phyloP scores from a whole-genome alignment of 306 rosid species.

The Vachellia collinsii region DNA sequence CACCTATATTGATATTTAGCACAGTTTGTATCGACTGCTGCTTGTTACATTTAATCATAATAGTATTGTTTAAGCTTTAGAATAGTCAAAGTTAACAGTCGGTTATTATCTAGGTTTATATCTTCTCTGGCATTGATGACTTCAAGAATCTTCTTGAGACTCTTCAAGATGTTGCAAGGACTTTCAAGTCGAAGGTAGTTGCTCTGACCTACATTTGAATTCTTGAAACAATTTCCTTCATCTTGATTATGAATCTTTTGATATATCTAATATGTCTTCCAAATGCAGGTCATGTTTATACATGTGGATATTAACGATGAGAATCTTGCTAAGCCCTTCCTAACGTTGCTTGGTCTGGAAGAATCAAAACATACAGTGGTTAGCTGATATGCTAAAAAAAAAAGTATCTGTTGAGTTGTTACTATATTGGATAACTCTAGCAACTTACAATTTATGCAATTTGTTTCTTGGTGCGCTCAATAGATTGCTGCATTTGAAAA shows the following conservation, averaged over 20 bases:
- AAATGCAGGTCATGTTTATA: slow-evolving; percentile 72
- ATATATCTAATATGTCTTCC: slow-evolving; percentile 34
- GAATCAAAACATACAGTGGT: slow-evolving; percentile 79
- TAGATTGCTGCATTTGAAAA: slow-evolving; percentile 87
- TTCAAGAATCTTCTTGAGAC: slow-evolving; percentile 61
- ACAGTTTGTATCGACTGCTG: not conserved
- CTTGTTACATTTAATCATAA: slow-evolving; percentile 26
- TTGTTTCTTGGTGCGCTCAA: slow-evolving; percentile 32
- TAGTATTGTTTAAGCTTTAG: slow-evolving; percentile 22
- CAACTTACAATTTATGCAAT: slow-evolving; percentile 35
- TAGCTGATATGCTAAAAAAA: slow-evolving; percentile 41
- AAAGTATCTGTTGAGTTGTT: slow-evolving; percentile 20
- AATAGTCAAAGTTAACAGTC: slow-evolving; percentile 25
- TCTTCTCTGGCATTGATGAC: slow-evolving; percentile 62
- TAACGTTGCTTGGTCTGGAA: slow-evolving; percentile 85
- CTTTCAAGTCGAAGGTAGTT: slow-evolving; percentile 79
- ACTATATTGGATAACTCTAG: not conserved
- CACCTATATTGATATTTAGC: not conserved
- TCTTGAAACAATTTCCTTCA: slow-evolving; percentile 29
- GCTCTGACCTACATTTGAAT: slow-evolving; percentile 33
- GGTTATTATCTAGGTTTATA: slow-evolving; percentile 60
- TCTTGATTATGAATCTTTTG: slow-evolving; percentile 14
- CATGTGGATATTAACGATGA: slow-evolving; percentile 69
- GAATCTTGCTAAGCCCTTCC: slow-evolving; percentile 94
- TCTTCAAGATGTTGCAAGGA: slow-evolving; percentile 78